Evolutionary conservation across 1,284 basidiomycete species (phyloP).

Genomic region (Marasmius sp.): DNA sequence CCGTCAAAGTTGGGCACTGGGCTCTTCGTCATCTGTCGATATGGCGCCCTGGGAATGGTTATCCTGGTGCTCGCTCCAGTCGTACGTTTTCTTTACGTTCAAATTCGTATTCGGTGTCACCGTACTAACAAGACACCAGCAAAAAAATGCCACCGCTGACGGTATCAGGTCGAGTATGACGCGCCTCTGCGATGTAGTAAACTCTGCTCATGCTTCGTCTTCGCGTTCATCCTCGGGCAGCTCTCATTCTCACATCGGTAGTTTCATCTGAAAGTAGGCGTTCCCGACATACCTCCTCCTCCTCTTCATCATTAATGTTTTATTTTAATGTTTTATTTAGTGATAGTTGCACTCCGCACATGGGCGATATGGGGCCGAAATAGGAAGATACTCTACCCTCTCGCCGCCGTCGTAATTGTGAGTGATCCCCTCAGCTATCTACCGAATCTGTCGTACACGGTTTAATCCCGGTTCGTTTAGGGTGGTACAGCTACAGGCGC

Average conservation of each 20-base stretch:
- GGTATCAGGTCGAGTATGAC: constrained; percentile 14
- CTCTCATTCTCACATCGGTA: constrained; percentile 15
- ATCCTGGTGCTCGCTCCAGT: constrained; percentile 10
- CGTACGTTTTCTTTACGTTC: neutral
- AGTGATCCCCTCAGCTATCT: neutral
- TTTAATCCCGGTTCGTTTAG: neutral
- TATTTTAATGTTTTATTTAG: neutral
- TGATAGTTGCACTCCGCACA: constrained; percentile 17
- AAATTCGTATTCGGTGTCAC: neutral
- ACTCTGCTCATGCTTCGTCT: neutral
- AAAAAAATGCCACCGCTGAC: neutral
- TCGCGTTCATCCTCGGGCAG: constrained; percentile 3
- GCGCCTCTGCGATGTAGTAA: neutral
- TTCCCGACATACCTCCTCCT: neutral
- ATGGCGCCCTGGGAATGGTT: constrained; percentile 15
- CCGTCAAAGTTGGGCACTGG: constrained; percentile 9
- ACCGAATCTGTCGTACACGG: neutral
- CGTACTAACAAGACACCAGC: neutral
- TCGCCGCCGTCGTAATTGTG: constrained; percentile 12
- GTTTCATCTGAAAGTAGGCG: constrained; percentile 18
- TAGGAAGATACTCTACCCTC: constrained; percentile 8
- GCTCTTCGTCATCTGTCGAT: constrained; percentile 17
- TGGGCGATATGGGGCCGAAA: constrained; percentile 19
- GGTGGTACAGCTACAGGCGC: constrained; percentile 8
- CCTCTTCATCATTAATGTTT: neutral